Evolutionary conservation across 345 rosid genomes (phyloP), one percentile per base, ranked within the genome.

Genomic region (Salix brachista): DNA sequence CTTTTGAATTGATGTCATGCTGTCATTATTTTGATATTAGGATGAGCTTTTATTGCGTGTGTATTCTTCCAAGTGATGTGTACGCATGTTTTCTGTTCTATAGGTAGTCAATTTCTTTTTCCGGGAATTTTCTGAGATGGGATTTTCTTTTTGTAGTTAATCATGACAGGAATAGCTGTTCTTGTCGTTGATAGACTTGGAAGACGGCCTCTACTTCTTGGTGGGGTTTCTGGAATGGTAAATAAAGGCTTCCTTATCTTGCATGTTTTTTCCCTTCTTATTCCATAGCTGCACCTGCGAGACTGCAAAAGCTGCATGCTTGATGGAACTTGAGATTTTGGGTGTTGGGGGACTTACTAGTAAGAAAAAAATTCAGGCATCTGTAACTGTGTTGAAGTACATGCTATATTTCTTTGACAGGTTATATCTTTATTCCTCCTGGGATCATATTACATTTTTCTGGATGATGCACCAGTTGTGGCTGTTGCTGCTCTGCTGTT

Each of bases 211-310:
- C 79, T 94, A 81, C 89, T 94, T 50, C 91, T 94, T 73, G 86
- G 91, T 25, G 98, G 97, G 75, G 97, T 94, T 85, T 83, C 97
- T 72, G 98, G 97, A 79, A 94, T 94, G 73, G 98, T 92, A 82
- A 83, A 80, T 65, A 34, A 42, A 54, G 48, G 75, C 77, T 46
- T 11, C 66, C 44, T 13, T 41, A 12, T 42, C 46, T 42, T 13
- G 3, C 46, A 42, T 1, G 11, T 2, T 42, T 42, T 42, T 11
- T 42, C 81, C 54, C 68, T 65, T 41, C 13, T 46, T 58, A 23
- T 75, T 67, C 66, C 42, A 42, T 41, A 41, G 75, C 75, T 46
- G 17, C 36, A 62, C 36, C 30, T 25, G 66, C 4, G 1, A 21
- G 26, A 61, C 37, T 42, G 46, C 46, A 42, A 42, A 42, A 42